phyloP scores from a whole-genome alignment of 1,284 basidiomycete genomes.

The Xerocomus nothofagi region DNA sequence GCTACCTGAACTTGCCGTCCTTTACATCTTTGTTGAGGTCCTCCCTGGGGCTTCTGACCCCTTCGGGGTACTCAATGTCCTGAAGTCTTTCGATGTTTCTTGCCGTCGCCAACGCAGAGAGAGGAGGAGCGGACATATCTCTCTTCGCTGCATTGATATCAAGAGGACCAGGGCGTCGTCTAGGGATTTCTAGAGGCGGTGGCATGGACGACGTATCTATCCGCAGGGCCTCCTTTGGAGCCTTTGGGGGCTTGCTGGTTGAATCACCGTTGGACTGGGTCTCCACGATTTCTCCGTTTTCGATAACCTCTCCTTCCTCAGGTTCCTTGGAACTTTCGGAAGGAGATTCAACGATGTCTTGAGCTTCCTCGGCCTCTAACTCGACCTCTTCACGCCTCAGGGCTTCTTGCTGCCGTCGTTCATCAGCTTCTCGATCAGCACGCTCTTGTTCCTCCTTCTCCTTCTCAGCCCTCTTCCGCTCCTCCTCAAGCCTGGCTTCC shows the following conservation, averaged over 20 bases:
- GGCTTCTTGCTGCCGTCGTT: constrained; percentile 34
- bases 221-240: constrained; percentile 53
- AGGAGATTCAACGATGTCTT: constrained; percentile 27
- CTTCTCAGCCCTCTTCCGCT: constrained; percentile 30
- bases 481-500: constrained; percentile 41
- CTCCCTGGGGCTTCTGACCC: constrained; percentile 79
- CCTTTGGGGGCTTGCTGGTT: constrained; percentile 39
- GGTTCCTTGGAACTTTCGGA: constrained; percentile 26
- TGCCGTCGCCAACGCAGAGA: constrained; percentile 60
- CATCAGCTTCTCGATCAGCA: constrained; percentile 36
- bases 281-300: constrained; percentile 29
- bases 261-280: constrained; percentile 30
- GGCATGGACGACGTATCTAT: constrained; percentile 56
- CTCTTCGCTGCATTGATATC: constrained; percentile 54
- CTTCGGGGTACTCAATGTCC: constrained; percentile 80
- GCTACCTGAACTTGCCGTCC: constrained; percentile 86
- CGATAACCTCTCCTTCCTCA: constrained; percentile 42
- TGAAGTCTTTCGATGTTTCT: constrained; percentile 81
- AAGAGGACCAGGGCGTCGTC: constrained; percentile 69
- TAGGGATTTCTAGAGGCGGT: constrained; percentile 37
- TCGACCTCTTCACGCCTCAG: constrained; percentile 29
- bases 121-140: constrained; percentile 44
- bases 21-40: constrained; percentile 86
- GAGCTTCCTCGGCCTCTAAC: constrained; percentile 26
- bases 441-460: constrained; percentile 33